Evolutionary conservation across 1,284 basidiomycete genomes (phyloP), one percentile per base, ranked within the genome.

Genomic region (Takashimella koratensis): DNA sequence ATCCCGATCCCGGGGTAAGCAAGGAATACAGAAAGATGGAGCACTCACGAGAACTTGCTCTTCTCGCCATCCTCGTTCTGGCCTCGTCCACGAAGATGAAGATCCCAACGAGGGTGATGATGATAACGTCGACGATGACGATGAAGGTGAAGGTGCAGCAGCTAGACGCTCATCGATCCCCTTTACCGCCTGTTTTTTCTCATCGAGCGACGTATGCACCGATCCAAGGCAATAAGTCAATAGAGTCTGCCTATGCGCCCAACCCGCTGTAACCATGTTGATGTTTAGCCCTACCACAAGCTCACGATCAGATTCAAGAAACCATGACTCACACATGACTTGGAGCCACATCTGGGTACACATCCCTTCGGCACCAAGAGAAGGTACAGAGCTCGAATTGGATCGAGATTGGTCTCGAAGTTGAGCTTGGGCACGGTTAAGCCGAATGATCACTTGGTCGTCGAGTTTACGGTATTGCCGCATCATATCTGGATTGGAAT

Each of bases 401-500:
- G 57, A 53, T 66, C 68, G 57, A 30, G 59, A 54, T 53, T 67
- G 63, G 76, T 93, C 90, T 54, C 89, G 82, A 67, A 87, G 83
- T 59, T 85, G 82, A 2, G 90, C 90, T 56, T 81, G 83, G 12
- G 88, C 87, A 48, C 90, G 83, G 70, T 93, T 93, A 50, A 92
- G 75, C 22, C 90, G 81, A 81, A 90, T 90, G 45, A 83, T 85
- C 60, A 94, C 86, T 52, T 74, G 74, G 70, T 94, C 90, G 74
- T 94, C 90, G 5, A 93, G 78, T 63, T 82, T 85, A 62, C 90
- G 82, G 71, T 93, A 92, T 73, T 93, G 88, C 67, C 81, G 84
- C 74, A 93, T 81, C 64, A 92, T 83, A 60, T 90, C 90, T 94
- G 68, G 36, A 11, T 13, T 20, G 47, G 23, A 50, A 36, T 52